These are phyloP conservation scores for Ulota crispa DNA, from an alignment of 225 moss, liverwort and hornwort species.

Conservation along the genomic window DNA sequence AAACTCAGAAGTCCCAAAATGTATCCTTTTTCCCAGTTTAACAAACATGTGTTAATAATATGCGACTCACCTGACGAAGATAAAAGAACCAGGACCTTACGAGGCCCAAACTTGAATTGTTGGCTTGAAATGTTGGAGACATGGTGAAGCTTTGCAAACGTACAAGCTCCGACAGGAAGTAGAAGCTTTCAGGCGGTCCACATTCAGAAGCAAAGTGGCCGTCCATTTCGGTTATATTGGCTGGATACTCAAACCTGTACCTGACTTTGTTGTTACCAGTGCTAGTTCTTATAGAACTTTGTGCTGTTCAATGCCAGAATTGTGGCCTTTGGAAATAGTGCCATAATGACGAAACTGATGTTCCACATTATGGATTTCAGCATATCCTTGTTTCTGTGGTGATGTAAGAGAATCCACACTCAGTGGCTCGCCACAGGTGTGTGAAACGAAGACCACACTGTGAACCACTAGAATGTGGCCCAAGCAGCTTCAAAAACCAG, in stretches of 20 bases:
- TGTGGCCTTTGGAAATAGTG: neutral
- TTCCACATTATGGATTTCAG: neutral
- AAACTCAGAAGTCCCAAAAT: too few species aligned
- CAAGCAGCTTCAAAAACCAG: neutral
- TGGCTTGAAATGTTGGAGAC: neutral
- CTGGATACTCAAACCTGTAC: neutral
- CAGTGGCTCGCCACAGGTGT: conserved; percentile 14
- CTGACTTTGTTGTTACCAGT: neutral
- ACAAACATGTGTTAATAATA: too few species aligned
- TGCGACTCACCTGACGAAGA: conserved; percentile 2
- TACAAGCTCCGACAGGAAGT: too few species aligned
- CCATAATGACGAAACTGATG: neutral
- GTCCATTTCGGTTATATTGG: neutral
- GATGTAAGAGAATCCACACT: neutral
- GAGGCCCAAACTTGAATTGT: neutral
- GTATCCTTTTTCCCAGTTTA: too few species aligned
- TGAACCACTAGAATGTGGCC: neutral
- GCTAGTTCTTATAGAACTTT: neutral
- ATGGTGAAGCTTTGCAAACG: too few species aligned
- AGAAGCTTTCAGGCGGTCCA: neutral
- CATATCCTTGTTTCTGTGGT: neutral
- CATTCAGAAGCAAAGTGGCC: neutral
- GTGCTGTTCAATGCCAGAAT: neutral
- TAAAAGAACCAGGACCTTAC: neutral
- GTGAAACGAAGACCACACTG: neutral